phyloP scores from a whole-genome alignment of 2,329 filamentous ascomycete genomes.

The Colletotrichum abscissum region DNA sequence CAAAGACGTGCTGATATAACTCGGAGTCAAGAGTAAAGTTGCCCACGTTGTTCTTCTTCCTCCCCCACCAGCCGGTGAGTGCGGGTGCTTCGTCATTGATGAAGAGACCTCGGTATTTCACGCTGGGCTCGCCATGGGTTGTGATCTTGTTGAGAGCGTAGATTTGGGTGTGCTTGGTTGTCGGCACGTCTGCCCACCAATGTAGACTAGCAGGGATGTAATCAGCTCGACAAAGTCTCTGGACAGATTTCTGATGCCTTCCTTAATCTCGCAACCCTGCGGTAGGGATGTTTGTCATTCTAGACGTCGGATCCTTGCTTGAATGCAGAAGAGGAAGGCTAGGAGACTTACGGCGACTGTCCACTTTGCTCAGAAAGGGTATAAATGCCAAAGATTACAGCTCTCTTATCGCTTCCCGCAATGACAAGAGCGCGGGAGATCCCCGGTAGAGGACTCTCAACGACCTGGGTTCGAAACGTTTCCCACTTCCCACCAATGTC shows the following conservation, averaged over 20 bases:
- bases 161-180: conserved; percentile 56
- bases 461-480: conserved; percentile 60
- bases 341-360: conserved; percentile 58
- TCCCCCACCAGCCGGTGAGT: conserved; percentile 24
- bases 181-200: conserved; percentile 69
- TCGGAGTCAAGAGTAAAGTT: conserved; percentile 51
- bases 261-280: background rate
- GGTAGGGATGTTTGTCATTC: background rate
- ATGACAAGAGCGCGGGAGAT: conserved; percentile 62
- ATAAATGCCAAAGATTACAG: conserved; percentile 71
- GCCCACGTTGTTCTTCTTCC: conserved; percentile 1
- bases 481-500: conserved; percentile 62
- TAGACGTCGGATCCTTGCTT: no score
- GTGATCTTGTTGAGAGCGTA: conserved; percentile 52
- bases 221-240: background rate
- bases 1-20: conserved; percentile 75
- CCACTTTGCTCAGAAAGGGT: conserved; percentile 71
- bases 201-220: conserved; percentile 55
- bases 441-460: conserved; percentile 57
- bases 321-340: no score
- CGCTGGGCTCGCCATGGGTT: conserved; percentile 61
- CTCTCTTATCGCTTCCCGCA: conserved; percentile 67
- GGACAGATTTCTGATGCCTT: no score
- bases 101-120: conserved; percentile 72
- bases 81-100: conserved; percentile 64